Evolutionary conservation across 345 rosid genomes (phyloP).

Genomic region (Populus deltoides): DNA sequence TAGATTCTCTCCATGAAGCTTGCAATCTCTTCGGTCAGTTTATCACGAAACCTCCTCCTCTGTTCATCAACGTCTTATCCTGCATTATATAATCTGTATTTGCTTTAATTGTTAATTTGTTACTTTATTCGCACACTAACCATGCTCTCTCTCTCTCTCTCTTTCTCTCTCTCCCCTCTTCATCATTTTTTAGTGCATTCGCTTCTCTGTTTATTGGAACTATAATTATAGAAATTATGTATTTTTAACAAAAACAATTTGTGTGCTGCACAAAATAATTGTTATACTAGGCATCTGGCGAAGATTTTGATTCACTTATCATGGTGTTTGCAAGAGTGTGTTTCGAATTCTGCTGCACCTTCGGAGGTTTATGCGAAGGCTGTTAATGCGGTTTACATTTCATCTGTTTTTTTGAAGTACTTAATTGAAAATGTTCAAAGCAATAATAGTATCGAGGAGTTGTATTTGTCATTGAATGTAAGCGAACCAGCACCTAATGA

Average conservation of each 20-base stretch:
- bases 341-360: constrained; percentile 43
- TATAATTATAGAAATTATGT: background rate
- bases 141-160: no score
- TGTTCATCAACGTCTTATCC: background rate
- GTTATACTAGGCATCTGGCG: constrained; percentile 74
- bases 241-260: background rate
- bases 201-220: background rate
- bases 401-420: constrained; percentile 78
- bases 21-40: constrained; percentile 71
- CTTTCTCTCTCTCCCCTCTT: background rate
- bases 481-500: constrained; percentile 58
- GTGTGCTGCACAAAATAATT: constrained; percentile 68
- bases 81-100: background rate
- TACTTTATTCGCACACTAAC: background rate
- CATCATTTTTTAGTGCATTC: background rate
- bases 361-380: constrained; percentile 52
- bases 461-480: constrained; percentile 62
- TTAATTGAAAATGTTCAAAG: constrained; percentile 61
- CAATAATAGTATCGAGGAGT: constrained; percentile 40
- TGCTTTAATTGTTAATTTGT: background rate
- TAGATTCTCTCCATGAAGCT: constrained; percentile 71
- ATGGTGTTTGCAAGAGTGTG: constrained; percentile 74
- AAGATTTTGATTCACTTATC: constrained; percentile 83
- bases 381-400: constrained; percentile 67
- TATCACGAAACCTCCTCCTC: background rate